These are phyloP conservation scores for Zea mays DNA, from an alignment of 176 grass and related monocot genomes.

Conservation along the genomic window Zm-B73-REFERENCE-NAM-5.0 NC_050102.1:172859001-172859500, in stretches of 20 bases:
- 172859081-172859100: slow-evolving; percentile 63
- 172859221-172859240: slow-evolving; percentile 75
- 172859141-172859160: slow-evolving; percentile 89
- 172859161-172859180: slow-evolving; percentile 86
- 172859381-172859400: slow-evolving; percentile 83
- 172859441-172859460: slow-evolving; percentile 76
- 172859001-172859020: slow-evolving; percentile 61
- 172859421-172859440: slow-evolving; percentile 98
- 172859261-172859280: slow-evolving; percentile 77
- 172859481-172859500: slow-evolving; percentile 96
- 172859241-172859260: slow-evolving; percentile 74
- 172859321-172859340: slow-evolving; percentile 93
- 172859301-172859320: slow-evolving; percentile 97
- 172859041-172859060: slow-evolving; percentile 47
- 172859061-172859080: slow-evolving; percentile 50
- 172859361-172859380: slow-evolving; percentile 94
- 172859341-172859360: slow-evolving; percentile 96
- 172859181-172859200: slow-evolving; percentile 75
- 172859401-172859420: slow-evolving; percentile 87
- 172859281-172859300: slow-evolving; percentile 91
- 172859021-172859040: slow-evolving; percentile 46
- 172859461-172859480: slow-evolving; percentile 90
- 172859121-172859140: slow-evolving; percentile 91
- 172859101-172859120: slow-evolving; percentile 95
- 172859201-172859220: slow-evolving; percentile 56